Base-by-base conservation (phyloP, 306 rosid genomes). In the Ormosia semicastrata region DNA sequence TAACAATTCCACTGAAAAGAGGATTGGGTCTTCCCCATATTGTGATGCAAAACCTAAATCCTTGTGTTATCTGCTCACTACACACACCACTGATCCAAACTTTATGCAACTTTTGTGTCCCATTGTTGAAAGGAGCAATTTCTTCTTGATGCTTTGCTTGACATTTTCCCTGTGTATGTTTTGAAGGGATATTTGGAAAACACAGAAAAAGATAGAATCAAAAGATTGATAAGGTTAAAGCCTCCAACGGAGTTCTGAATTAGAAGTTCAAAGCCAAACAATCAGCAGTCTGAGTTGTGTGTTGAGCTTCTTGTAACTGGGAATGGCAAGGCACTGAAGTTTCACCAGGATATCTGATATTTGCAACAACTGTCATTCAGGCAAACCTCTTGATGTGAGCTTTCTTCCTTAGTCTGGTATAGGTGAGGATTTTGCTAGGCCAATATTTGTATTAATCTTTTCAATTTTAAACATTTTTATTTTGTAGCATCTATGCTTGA, bases 181-280 rank as follows among this genome's bases (percentile, higher is more conserved):
- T 57, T 85, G 76, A 71, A 93, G 99, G 98, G 99, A 49, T 87
- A 81, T 81, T 87, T 95, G 87, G 99, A 95, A 88, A 92, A 92
- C 76, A 90, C 94, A 3, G 99, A 95, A 74, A 95, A 93, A 75
- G 98, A 95, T n/a, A 87, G 92, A 89, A 89, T 95, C 89, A 92
- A 86, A 87, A 89, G 99, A 85, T 82, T 95, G 89, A 87, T 87
- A 78, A 87, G 97, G 92, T 81, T 93, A 64, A 95, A 87, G 80
- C 98, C 98, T 87, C 99, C 98, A 17, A 87, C 91, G 4, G 98
- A 93, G 71, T 88, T 92, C 79, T 93, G 85, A 87, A 71, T 57
- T 62, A 75, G 81, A 77, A 66, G 39, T 65, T 29, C 24, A 9
- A 33, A 57, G 69, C 59, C 64, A 58, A 6, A 11, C 43, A 37